Base-by-base conservation (phyloP, 2,329 filamentous ascomycete genomes). In the Periglandula ipomoeae region DNA sequence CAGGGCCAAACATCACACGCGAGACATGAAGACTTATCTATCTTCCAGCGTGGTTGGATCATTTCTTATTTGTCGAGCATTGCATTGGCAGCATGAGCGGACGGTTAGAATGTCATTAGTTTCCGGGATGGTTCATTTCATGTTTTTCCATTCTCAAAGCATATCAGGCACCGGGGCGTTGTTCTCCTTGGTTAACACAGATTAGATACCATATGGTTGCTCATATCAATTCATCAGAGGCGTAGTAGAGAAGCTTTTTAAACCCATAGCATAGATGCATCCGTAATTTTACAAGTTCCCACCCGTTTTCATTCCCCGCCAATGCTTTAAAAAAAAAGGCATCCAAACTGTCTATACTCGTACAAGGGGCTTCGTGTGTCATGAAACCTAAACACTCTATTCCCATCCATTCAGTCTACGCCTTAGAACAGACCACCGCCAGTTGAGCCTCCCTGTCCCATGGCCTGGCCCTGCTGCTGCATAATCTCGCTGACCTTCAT, bases 401-500 rank as follows among this genome's bases (percentile, higher is more conserved):
- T n/a, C n/a, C n/a, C n/a, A n/a, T n/a, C n/a, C n/a, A n/a, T n/a
- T n/a, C n/a, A n/a, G n/a, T n/a, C n/a, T 13, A 17, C 11, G 9
- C 30, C 40, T 58, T 57, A 65, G 45, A 66, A 65, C 51, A 65
- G 45, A 19, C 62, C 56, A 10, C 59, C 58, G 32, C 72, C 75
- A 15, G 51, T 47, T 46, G 59, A 57, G 30, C 56, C 53, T 13
- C 52, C 54, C 37, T 72, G 77, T 52, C 82, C 79, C 61, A 79
- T 79, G 54, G 79, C 76, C 62, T 82, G 79, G 44, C 87, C 87
- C 70, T 95, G 87, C 56, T 84, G 82, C 72, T 96, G 89, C 82
- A 97, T 89, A 73, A 94, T 88, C 73, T 97, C 90, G 62, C 87
- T 91, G 52, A 97, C 88, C 76, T 96, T 97, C 76, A 95, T 83